Conservation (phyloP, 208 protist genomes). For the Wallacemonas sp. region DNA sequence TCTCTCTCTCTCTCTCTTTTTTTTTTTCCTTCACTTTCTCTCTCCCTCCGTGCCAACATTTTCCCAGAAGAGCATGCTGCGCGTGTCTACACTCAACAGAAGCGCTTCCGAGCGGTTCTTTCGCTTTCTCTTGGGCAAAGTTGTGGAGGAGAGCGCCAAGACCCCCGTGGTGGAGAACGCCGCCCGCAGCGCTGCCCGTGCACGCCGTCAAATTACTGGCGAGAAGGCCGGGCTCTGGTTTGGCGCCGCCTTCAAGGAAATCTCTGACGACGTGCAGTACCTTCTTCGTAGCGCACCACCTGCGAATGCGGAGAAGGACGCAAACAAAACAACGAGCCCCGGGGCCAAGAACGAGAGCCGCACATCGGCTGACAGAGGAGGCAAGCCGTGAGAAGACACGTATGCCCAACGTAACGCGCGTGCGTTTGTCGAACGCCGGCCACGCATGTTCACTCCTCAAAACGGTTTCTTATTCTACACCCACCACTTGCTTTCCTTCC, state of each 20-base stretch:
- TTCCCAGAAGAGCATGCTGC: neutral
- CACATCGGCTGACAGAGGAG: neutral
- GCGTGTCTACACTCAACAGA: neutral
- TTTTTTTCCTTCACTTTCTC: neutral
- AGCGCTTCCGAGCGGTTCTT: neutral
- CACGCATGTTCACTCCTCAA: neutral
- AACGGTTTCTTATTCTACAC: neutral
- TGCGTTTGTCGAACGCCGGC: neutral
- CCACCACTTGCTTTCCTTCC: neutral
- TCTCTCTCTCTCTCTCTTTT: neutral
- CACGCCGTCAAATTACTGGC: constrained; percentile 32
- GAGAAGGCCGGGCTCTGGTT: constrained; percentile 60
- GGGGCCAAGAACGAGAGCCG: neutral
- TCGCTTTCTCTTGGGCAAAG: neutral
- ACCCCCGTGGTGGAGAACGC: constrained; percentile 40
- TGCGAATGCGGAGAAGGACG: neutral
- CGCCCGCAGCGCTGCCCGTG: constrained; percentile 49
- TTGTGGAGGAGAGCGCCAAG: constrained; percentile 39
- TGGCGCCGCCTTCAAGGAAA: constrained; percentile 50
- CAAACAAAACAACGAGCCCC: neutral
- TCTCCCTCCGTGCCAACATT: neutral
- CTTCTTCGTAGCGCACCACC: constrained; percentile 12
- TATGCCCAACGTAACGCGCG: too few species aligned
- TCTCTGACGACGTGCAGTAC: constrained; percentile 45
- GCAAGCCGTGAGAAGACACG: neutral